These are phyloP conservation scores for Gonapodya prolifera DNA, from an alignment of 192 early-diverging fungal species.

Conservation along the genomic window DNA sequence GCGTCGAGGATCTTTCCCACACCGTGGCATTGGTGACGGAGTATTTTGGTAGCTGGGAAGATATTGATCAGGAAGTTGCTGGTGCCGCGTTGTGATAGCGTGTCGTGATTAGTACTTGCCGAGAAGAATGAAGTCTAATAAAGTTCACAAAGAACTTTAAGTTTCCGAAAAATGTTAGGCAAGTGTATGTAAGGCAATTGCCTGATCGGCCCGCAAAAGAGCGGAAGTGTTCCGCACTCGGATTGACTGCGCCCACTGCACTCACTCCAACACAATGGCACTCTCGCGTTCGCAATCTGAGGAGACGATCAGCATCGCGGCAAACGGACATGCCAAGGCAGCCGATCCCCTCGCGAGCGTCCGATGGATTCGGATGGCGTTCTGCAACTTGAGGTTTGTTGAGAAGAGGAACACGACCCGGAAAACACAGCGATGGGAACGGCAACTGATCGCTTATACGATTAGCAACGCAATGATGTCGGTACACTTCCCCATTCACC, in stretches of 20 bases:
- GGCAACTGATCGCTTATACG: neutral
- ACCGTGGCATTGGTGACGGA: conserved; percentile 76
- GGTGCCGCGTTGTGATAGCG: neutral
- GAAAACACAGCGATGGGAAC: no score
- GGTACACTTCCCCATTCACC: neutral
- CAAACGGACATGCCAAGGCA: neutral
- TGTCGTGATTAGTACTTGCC: neutral
- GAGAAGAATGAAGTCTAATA: neutral
- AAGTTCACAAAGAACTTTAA: neutral
- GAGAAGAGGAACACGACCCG: no score
- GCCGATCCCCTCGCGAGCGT: neutral
- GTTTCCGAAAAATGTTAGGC: no score
- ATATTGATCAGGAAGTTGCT: conserved; percentile 16
- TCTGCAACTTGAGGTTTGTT: no score
- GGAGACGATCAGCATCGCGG: neutral
- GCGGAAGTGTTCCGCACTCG: no score
- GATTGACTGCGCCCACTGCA: neutral
- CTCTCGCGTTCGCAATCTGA: neutral
- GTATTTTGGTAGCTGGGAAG: conserved; percentile 35
- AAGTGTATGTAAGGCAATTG: no score
- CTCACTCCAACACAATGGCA: neutral
- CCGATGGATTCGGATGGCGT: neutral
- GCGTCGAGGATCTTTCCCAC: conserved; percentile 72
- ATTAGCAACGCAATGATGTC: neutral
- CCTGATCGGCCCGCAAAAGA: no score